Evolutionary conservation across 2,329 filamentous ascomycete species (phyloP), one percentile per base, ranked within the genome.

Genomic region (Fusarium sp.): DNA sequence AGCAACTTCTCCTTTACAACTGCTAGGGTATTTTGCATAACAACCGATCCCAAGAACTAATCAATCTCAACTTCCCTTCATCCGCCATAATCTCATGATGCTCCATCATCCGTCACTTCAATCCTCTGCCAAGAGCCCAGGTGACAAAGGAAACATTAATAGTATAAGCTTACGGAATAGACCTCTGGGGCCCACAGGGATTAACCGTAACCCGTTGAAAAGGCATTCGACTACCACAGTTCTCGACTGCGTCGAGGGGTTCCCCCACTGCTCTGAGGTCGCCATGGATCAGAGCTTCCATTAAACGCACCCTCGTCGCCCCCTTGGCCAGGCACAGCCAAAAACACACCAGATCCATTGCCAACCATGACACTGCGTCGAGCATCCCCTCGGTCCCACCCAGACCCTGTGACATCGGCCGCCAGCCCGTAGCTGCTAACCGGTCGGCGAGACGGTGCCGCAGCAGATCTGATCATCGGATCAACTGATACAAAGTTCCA

Each of bases 401-500:
- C 86, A 54, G 81, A 76, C 6, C 84, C 83, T 6, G 84, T 80
- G 26, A 88, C 80, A 70, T 90, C 88, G 22, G 86, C 83, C n/a
- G 84, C 85, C 41, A 90, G 83, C 20, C 89, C 89, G 78, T 90
- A 90, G 77, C 85, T 88, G 80, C 88, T 90, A 62, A 86, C 80
- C 38, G 88, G 88, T 41, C 88, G 85, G 18, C 78, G 76, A 39
- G 70, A 72, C 63, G 54, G 76, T 65, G 57, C 79, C 70, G 73
- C 78, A 67, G 73, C 78, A 73, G 70, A 68, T 53, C 39, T 72
- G 53, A 81, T 70, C 66, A 81, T 66, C 66, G 80, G 82, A 76
- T 79, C 80, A 65, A 90, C 84, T 63, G 86, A 85, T 54, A 88
- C 84, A 78, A 89, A 90, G 62, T 87, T 89, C 89, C 89, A 91